Conservation (phyloP, 2,329 filamentous ascomycete genomes). For the Juglanconis oblonga region DNA sequence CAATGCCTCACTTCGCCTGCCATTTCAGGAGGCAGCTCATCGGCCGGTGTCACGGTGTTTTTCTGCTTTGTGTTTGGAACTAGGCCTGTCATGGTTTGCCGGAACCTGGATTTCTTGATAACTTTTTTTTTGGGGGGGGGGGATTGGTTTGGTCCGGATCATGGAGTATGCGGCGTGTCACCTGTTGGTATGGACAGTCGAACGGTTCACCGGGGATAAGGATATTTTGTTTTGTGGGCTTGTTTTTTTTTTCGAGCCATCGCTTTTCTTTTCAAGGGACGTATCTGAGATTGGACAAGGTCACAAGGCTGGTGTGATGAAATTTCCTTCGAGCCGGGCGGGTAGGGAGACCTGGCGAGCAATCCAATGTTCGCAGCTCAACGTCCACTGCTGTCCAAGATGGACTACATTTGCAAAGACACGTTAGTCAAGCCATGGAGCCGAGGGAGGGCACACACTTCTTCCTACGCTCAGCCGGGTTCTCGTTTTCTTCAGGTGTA, state of each 20-base stretch:
- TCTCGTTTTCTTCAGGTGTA: not conserved
- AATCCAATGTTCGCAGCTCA: not conserved
- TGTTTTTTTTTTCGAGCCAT: not conserved
- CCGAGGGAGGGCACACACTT: not conserved
- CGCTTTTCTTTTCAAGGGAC: not conserved
- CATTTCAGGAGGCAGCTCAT: not conserved
- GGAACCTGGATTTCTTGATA: not conserved
- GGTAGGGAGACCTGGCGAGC: not conserved
- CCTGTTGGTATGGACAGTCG: not conserved
- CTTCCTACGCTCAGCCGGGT: not conserved
- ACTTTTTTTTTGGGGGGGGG: not conserved
- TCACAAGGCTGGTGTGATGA: not conserved
- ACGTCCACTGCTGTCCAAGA: not conserved
- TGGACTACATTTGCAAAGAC: not conserved
- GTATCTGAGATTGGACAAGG: conserved; percentile 3
- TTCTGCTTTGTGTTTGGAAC: not conserved
- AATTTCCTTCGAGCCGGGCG: not conserved
- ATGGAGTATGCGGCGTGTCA: not conserved
- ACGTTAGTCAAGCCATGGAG: not conserved
- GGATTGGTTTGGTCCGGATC: not conserved
- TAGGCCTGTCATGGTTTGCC: conserved; percentile 6
- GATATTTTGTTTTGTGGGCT: not conserved
- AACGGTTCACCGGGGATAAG: not conserved
- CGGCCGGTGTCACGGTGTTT: not conserved
- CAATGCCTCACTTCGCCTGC: not conserved